Conservation (phyloP, 1,139 yeast genomes). For the Kurtzmaniella quercitrusa region DNA sequence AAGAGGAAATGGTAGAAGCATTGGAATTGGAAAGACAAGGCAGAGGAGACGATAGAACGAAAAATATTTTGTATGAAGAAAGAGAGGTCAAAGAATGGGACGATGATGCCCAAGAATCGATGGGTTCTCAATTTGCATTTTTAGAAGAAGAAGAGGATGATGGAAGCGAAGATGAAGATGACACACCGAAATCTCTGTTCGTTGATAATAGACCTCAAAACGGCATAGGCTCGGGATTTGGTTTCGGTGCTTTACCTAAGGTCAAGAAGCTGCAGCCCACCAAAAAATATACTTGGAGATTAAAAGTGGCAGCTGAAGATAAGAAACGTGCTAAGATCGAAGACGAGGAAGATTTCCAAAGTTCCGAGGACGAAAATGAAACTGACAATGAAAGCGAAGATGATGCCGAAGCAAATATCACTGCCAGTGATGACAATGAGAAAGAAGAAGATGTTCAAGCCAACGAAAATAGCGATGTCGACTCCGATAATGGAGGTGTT, state of each 20-base stretch:
- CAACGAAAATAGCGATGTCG: slow-evolving; percentile 19
- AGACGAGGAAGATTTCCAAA: slow-evolving; percentile 38
- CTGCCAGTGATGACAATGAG: slow-evolving; percentile 17
- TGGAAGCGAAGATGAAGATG: slow-evolving; percentile 22
- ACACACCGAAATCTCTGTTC: slow-evolving; percentile 46
- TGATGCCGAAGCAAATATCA: slow-evolving; percentile 17
- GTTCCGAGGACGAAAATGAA: slow-evolving; percentile 22
- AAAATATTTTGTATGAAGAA: slow-evolving; percentile 65
- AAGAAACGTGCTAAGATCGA: slow-evolving; percentile 30
- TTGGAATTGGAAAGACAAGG: slow-evolving; percentile 71
- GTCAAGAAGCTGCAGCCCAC: slow-evolving; percentile 30
- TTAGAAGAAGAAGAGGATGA: slow-evolving; percentile 12
- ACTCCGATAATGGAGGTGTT: slow-evolving; percentile 11
- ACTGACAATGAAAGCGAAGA: slow-evolving; percentile 44
- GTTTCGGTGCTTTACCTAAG: slow-evolving; percentile 62
- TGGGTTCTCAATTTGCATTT: slow-evolving; percentile 12
- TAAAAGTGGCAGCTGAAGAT: slow-evolving; percentile 34
- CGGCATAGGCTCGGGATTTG: slow-evolving; percentile 56
- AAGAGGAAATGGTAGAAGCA: slow-evolving; percentile 73
- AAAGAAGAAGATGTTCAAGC: slow-evolving; percentile 15
- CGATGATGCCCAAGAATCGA: slow-evolving; percentile 22
- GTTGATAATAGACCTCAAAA: slow-evolving; percentile 69
- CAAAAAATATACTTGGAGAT: slow-evolving; percentile 46
- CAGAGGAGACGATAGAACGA: slow-evolving; percentile 60
- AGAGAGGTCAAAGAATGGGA: slow-evolving; percentile 65